Percentiles rank a stretch among this genome's conserved stretches.
phyloP scores from a whole-genome alignment of 2,329 filamentous ascomycete genomes.

The Alternaria sp. region DNA sequence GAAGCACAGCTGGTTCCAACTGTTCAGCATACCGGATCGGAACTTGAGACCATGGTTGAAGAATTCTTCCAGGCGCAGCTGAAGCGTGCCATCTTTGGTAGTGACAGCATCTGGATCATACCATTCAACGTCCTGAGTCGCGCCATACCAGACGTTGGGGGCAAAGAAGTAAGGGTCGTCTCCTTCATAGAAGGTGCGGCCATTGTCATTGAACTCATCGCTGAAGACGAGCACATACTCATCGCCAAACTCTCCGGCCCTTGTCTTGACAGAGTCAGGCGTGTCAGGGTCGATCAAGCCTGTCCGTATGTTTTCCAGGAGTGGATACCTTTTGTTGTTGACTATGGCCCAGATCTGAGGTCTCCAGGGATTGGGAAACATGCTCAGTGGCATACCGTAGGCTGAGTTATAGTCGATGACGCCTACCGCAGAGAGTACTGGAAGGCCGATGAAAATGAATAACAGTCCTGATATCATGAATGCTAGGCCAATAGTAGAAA shows the following conservation, averaged over 20 bases:
- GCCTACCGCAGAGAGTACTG: conserved; percentile 56
- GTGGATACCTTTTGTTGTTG: conserved; percentile 55
- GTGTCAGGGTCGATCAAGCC: conserved; percentile 61
- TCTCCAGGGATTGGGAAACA: conserved; percentile 43
- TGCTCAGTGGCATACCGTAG: conserved; percentile 49
- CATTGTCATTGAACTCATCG: conserved; percentile 62
- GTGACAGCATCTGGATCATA: conserved; percentile 61
- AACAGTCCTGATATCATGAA: conserved; percentile 57
- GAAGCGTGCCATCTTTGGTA: conserved; percentile 55
- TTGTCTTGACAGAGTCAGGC: conserved; percentile 53
- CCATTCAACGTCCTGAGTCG: conserved; percentile 59
- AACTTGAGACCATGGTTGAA: conserved; percentile 55
- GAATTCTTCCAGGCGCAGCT: conserved; percentile 55
- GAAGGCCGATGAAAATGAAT: conserved; percentile 59
- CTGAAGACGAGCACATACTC: conserved; percentile 60
- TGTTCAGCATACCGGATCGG: conserved; percentile 60
- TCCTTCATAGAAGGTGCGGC: conserved; percentile 62
- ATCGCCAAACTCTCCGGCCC: conserved; percentile 54
- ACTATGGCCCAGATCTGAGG: conserved; percentile 54
- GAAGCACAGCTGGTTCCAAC: conserved; percentile 62
- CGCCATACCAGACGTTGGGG: conserved; percentile 62
- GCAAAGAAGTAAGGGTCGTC: conserved; percentile 64
- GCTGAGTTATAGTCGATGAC: conserved; percentile 48
- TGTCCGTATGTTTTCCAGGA: conserved; percentile 56
- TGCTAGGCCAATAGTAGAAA: conserved; percentile 52